Base-by-base conservation (phyloP, 108 stramenopile species). In the Ochromonas danica region DNA sequence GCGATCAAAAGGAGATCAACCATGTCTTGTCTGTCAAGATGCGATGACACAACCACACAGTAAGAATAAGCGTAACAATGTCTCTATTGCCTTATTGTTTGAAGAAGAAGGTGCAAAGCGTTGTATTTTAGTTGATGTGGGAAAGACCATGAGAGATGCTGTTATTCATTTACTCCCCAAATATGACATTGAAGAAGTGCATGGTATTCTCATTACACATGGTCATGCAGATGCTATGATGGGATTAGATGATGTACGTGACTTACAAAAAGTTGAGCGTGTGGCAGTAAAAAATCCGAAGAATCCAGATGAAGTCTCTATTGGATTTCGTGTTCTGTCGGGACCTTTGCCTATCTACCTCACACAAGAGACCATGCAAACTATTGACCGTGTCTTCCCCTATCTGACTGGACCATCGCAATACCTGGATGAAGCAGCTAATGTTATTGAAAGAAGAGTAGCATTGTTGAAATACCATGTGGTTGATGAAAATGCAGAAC, bases 141-240 rank as follows among this genome's bases (percentile, higher is more conserved):
- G 82, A 61, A 82, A 82, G 10, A 82, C 82, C 35, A 74, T 77
- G 40, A 40, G 82, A 30, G 79, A 82, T n/a, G 72, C 80, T 39
- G 35, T 72, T 62, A 38, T 82, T 31, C 28, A 71, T 17, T 80
- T 72, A 72, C 81, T 78, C 10, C 82, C 80, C 1, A 35, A 61
- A 36, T 61, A 80, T 80, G 62, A 33, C 0, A 61, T 83, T 1
- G 39, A 57, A 33, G 17, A 42, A 22, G 14, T 83, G 27, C 62
- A 83, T 78, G 82, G 77, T 0, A 77, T 83, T 61, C 38, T 83
- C 27, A 27, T 83, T 62, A 83, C 81, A 63, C 82, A 83, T 78
- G 82, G 81, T 40, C 82, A 83, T 62, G 82, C 82, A 14, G 82
- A 83, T 62, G 82, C 82, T 31, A 81, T 83, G 33, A 75, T 83